These are phyloP conservation scores for Russula griseocarnosa DNA, from an alignment of 768 basidiomycete genomes.

Conservation along the genomic window DNA sequence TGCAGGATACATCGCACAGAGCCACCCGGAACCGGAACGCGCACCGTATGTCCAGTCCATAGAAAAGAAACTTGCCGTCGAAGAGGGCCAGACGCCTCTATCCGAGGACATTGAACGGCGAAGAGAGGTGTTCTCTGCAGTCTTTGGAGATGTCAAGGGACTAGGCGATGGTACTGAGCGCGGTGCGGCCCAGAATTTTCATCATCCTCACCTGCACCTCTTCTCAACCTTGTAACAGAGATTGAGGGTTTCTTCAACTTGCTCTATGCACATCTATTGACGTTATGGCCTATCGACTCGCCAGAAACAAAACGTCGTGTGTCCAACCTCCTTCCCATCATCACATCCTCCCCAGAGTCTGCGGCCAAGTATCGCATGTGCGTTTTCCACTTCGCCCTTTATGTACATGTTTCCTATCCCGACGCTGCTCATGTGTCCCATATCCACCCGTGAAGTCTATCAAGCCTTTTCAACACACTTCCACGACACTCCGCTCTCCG, in stretches of 20 bases:
- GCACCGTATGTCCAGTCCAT: slow-evolving; percentile 60
- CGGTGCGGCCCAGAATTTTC: slow-evolving; percentile 44
- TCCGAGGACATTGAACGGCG: slow-evolving; percentile 52
- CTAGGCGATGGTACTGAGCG: slow-evolving; percentile 75
- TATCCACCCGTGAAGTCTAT: slow-evolving; percentile 48
- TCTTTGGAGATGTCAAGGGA: slow-evolving; percentile 58
- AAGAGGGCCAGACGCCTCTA: slow-evolving; percentile 49
- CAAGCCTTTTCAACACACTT: slow-evolving; percentile 77
- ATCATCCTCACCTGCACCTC: background rate
- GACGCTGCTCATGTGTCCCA: background rate
- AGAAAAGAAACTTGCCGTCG: slow-evolving; percentile 52
- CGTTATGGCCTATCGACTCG: slow-evolving; percentile 52
- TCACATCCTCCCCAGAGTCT: slow-evolving; percentile 53
- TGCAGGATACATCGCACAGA: slow-evolving; percentile 66
- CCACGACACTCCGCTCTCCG: slow-evolving; percentile 65
- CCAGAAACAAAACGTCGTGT: slow-evolving; percentile 53
- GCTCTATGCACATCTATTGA: slow-evolving; percentile 66
- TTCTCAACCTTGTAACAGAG: slow-evolving; percentile 41
- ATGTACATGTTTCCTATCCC: background rate
- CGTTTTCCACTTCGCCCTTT: slow-evolving; percentile 30
- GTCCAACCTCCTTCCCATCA: slow-evolving; percentile 47
- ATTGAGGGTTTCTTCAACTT: slow-evolving; percentile 88
- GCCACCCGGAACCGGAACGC: slow-evolving; percentile 65
- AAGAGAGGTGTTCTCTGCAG: slow-evolving; percentile 53
- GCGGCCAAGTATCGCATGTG: slow-evolving; percentile 74